Base-by-base conservation (phyloP, 2,329 filamentous ascomycete genomes). In the Colletotrichum agaves region DNA sequence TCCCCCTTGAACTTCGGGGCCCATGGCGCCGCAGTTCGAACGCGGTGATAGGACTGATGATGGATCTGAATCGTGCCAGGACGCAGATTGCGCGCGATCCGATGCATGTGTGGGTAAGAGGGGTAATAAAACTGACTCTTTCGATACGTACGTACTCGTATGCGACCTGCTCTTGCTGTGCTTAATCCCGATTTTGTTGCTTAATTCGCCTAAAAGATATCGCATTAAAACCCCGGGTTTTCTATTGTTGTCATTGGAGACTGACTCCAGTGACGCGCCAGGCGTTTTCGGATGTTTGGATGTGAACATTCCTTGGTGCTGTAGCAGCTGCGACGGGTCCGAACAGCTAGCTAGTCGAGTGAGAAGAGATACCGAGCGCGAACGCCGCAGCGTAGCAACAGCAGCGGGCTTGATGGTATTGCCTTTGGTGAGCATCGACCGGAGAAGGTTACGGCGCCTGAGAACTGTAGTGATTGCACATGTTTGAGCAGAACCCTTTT, bases 1-100 rank as follows among this genome's bases (percentile, higher is more conserved):
- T 27, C 56, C 31, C 27, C 27, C 27, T 27, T 55, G 47, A 7
- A 56, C 37, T 27, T 63, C 64, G 52, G 64, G 27, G 46, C 43
- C 33, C 46, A 53, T 59, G 47, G 60, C 61, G 61, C 64, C 64
- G 64, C 46, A 27, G 64, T 43, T 39, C 46, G 5, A 53, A 59
- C 23, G 23, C 13, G 46, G 56, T 46, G 63, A 57, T n/a, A 23
- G 17, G 46, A 39, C 41, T 5, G 12, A 31, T 39, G 43, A 1
- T 41, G 31, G 13, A 37, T 8, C 8, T 21, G 55, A 58, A 23
- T 44, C 39, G 39, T 12, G 55, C 4, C n/a, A 19, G 13, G 55
- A 12, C 13, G 23, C 23, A 19, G 5, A 21, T 31, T 27, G 55
- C 39, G 6, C 27, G 27, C 27, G 6, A 27, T 27, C 5, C 27